Conservation (phyloP, 2,329 filamentous ascomycete species). For the Polytolypa hystricis region DNA sequence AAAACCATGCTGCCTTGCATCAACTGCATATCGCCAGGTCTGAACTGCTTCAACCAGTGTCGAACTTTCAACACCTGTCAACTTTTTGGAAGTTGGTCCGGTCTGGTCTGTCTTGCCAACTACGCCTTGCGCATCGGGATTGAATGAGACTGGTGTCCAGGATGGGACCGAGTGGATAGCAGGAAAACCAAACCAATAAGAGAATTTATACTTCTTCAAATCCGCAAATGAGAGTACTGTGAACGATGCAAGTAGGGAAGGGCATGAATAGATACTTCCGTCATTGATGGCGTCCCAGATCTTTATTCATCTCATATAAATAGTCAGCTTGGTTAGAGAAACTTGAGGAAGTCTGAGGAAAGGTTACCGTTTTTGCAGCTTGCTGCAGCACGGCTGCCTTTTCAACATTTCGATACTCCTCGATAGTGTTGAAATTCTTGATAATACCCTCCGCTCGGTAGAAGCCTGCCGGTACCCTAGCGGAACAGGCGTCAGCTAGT, state of each 20-base stretch:
- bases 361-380: constrained; percentile 61
- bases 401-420: constrained; percentile 79
- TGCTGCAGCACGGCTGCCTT: constrained; percentile 66
- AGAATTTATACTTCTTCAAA: constrained; percentile 93
- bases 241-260: constrained; percentile 82
- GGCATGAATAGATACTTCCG: constrained; percentile 89
- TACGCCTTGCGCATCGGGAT: constrained; percentile 14
- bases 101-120: constrained; percentile 7
- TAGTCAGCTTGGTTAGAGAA: not conserved
- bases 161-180: constrained; percentile 78
- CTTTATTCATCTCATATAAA: constrained; percentile 35
- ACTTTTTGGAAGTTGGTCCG: constrained; percentile 25
- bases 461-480: constrained; percentile 55
- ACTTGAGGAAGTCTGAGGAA: not conserved
- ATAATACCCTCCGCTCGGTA: constrained; percentile 87
- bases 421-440: constrained; percentile 90
- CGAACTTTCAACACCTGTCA: constrained; percentile 61
- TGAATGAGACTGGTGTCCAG: constrained; percentile 52
- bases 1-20: constrained; percentile 81
- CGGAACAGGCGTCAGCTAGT: not conserved
- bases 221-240: constrained; percentile 86
- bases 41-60: constrained; percentile 71
- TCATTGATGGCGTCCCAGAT: constrained; percentile 98
- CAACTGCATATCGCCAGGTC: constrained; percentile 75
- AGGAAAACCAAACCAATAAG: constrained; percentile 97